phyloP scores from a whole-genome alignment of 495 filamentous ascomycete species.

The Penicillium tannophilum region DNA sequence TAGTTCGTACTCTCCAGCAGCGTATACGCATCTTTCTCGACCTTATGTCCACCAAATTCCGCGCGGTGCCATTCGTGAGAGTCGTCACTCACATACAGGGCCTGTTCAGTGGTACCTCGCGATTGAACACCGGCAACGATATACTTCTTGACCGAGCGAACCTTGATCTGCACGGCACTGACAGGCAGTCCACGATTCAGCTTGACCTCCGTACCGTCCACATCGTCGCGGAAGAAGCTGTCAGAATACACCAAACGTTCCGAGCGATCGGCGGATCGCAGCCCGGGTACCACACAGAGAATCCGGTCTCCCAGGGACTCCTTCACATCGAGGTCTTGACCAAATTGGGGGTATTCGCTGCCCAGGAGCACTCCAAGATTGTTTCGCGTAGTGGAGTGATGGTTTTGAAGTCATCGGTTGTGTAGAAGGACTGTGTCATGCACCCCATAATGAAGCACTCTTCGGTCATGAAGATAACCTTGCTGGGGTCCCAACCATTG shows the following conservation, averaged over 20 bases:
- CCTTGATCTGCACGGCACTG: conserved; percentile 74
- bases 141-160: conserved; percentile 73
- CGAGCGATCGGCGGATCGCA: conserved; percentile 60
- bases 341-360: conserved; percentile 73
- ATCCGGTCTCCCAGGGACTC: conserved; percentile 63
- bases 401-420: conserved; percentile 76
- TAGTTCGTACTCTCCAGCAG: conserved; percentile 94
- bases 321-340: conserved; percentile 55
- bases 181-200: conserved; percentile 72
- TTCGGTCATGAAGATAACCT: conserved; percentile 78
- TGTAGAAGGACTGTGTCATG: conserved; percentile 66
- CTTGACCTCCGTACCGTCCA: conserved; percentile 64
- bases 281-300: conserved; percentile 76
- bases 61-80: conserved; percentile 87
- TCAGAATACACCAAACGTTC: conserved; percentile 79
- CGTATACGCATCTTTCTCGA: conserved; percentile 88
- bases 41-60: conserved; percentile 76
- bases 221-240: conserved; percentile 65
- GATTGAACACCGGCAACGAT: conserved; percentile 81
- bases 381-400: conserved; percentile 61
- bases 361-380: conserved; percentile 79
- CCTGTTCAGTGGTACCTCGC: conserved; percentile 81
- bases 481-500: conserved; percentile 77
- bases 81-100: conserved; percentile 81
- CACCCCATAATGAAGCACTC: conserved; percentile 55